Base-by-base conservation (phyloP, 1,284 basidiomycete genomes). In the Golubevia pallescens region DNA sequence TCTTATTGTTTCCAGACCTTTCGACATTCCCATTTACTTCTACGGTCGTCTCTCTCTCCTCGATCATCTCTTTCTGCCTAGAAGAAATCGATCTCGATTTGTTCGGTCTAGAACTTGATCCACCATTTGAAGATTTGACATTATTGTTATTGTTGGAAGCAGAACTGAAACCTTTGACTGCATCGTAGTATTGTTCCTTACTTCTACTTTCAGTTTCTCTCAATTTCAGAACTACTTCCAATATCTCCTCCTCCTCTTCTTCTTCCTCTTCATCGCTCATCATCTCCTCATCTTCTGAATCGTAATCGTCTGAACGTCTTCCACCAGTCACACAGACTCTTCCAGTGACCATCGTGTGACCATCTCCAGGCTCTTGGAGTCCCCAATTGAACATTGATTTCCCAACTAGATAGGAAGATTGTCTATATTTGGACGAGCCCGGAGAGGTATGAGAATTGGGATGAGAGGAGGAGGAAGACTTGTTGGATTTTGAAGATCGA, bases 381-480 rank as follows among this genome's bases (percentile, higher is more conserved):
- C 69, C 76, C 68, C 77, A 74, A 55, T 74, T 71, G 65, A 82
- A 77, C 62, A 77, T 81, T 56, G 80, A 80, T 58, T 82, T 83
- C 54, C 81, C 81, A 32, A 80, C 79, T 14, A 82, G 64, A 58
- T 82, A 72, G 14, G 51, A 70, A 65, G 32, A 69, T 64, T 13
- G 48, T 58, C 14, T 63, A 16, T 24, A 66, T 57, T 13, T 68
- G 63, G 55, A 42, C 10, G 34, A 21, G 16, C 34, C 24, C 20
- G 32, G 54, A 24, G 28, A 60, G 7, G 42, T 20, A 19, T 38
- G 38, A 6, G 10, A 6, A 21, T n/a, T 20, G 4, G 28, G 20
- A 53, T n/a, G 21, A 10, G 61, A 62, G 23, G 48, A 14, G 20
- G 58, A n/a, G 38, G 19, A 16, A 32, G 38, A 19, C 24, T 48